These are phyloP conservation scores for Cryptosporidium parvum DNA, from an alignment of 169 alveolate species.

Conservation along the genomic window DNA sequence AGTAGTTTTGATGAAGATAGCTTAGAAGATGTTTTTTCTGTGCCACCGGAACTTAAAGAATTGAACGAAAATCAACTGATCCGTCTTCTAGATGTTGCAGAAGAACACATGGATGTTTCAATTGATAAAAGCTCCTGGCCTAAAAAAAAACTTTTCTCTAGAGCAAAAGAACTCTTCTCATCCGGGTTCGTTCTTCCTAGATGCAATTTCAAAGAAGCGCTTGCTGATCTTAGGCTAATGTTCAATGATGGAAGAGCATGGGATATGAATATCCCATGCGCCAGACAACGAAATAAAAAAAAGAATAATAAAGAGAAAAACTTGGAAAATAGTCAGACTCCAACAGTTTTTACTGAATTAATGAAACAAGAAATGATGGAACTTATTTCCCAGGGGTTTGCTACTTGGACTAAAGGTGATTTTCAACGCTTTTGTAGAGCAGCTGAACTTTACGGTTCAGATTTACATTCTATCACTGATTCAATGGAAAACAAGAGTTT, in stretches of 20 bases:
- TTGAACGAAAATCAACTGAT: slow-evolving; percentile 38
- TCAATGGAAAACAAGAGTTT: slow-evolving; percentile 43
- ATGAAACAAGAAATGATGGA: slow-evolving; percentile 68
- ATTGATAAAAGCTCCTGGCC: slow-evolving; percentile 61
- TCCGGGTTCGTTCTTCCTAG: slow-evolving; percentile 58
- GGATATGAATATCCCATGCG: slow-evolving; percentile 81
- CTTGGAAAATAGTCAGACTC: slow-evolving; percentile 59
- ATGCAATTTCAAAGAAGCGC: slow-evolving; percentile 60
- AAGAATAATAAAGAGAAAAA: slow-evolving; percentile 67
- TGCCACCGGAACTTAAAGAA: slow-evolving; percentile 71
- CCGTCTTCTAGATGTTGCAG: slow-evolving; percentile 50
- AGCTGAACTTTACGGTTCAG: slow-evolving; percentile 86
- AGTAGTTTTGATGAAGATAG: not conserved
- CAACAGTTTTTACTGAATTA: slow-evolving; percentile 36
- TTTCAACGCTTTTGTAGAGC: slow-evolving; percentile 82
- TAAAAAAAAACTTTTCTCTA: slow-evolving; percentile 44
- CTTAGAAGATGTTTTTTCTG: slow-evolving; percentile 31
- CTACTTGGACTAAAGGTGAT: slow-evolving; percentile 88
- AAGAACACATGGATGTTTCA: slow-evolving; percentile 72
- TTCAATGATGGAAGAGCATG: slow-evolving; percentile 74
- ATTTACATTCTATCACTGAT: slow-evolving; percentile 41
- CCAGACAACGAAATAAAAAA: slow-evolving; percentile 81
- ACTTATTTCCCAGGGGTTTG: slow-evolving; percentile 84
- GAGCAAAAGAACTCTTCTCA: slow-evolving; percentile 58
- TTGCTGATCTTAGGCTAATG: slow-evolving; percentile 49